These are phyloP conservation scores for Boletus patriciae DNA, from an alignment of 768 basidiomycete genomes.

Conservation along the genomic window DNA sequence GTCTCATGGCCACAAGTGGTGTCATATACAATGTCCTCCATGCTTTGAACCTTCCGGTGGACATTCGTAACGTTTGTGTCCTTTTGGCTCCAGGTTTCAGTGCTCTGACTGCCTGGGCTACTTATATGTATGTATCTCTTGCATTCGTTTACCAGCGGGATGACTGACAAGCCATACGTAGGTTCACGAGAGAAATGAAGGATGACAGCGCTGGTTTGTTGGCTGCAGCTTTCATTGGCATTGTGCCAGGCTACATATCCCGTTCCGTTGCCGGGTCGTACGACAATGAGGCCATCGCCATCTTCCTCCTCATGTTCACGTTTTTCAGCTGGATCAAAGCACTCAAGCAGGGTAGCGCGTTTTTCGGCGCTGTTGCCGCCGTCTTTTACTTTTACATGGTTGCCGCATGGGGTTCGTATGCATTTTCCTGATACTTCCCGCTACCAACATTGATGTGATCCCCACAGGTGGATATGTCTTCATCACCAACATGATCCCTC, in stretches of 20 bases:
- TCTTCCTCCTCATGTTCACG: slow-evolving; percentile 99
- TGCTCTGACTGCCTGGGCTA: slow-evolving; percentile 94
- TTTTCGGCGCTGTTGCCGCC: slow-evolving; percentile 87
- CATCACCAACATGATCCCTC: slow-evolving; percentile 99
- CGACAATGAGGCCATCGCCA: slow-evolving; percentile 99
- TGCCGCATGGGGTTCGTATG: slow-evolving; percentile 90
- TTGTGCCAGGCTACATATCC: slow-evolving; percentile 97
- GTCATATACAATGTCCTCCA: slow-evolving; percentile 93
- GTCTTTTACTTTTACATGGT: slow-evolving; percentile 99
- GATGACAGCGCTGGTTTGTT: slow-evolving; percentile 94
- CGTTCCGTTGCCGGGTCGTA: slow-evolving; percentile 99
- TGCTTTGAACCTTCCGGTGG: slow-evolving; percentile 88
- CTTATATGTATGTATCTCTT: slow-evolving; percentile 72
- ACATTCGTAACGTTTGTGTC: slow-evolving; percentile 96
- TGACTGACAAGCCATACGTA: slow-evolving; percentile 30
- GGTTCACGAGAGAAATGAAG: slow-evolving; percentile 97
- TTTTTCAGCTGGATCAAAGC: slow-evolving; percentile 98
- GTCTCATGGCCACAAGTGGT: slow-evolving; percentile 97
- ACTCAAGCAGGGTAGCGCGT: slow-evolving; percentile 88
- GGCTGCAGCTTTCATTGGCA: slow-evolving; percentile 97
- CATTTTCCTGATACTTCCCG: background rate
- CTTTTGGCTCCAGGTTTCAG: slow-evolving; percentile 96
- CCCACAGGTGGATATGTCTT: slow-evolving; percentile 89
- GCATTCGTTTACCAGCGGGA: background rate
- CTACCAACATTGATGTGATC: slow-evolving; percentile 10